Base-by-base conservation (phyloP, 1,139 yeast genomes). In the Blastobotrys petasosporus region DNA sequence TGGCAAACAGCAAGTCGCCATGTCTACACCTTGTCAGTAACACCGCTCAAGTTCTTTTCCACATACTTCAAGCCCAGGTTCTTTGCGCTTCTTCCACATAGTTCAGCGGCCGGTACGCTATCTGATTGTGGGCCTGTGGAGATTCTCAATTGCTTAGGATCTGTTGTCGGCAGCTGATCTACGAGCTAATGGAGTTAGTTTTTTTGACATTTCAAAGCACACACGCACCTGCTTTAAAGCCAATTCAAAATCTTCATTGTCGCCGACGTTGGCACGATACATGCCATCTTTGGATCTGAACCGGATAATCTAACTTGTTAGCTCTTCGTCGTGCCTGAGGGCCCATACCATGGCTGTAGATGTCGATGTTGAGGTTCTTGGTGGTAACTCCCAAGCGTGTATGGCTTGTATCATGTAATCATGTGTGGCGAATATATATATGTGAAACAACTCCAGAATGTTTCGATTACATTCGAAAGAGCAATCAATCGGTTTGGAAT, bases 281-380 rank as follows among this genome's bases (percentile, higher is more conserved):
- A 81, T 82, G 11, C 97, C 97, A 57, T 85, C 85, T 56, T 78
- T 85, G 33, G 92, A 74, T 60, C 96, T 76, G 65, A 92, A 86
- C 61, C 98, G 75, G 48, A 92, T 60, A 50, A 81, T 74, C 85
- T 59, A 4, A 20, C n/a, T 20, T 20, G 23, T 12, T 12, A 12
- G n/a, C 20, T 6, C 13, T 29, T 34, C 8, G 10, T 32, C 20
- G 10, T 32, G 3, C 32, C 13, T 30, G 32, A 3, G 4, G 4
- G 25, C 25, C 25, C 25, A 4, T 20, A 20, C 25, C 25, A 20
- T 20, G 25, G 6, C 7, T 20, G 25, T 20, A 20, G 7, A 20
- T 20, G 25, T 20, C 25, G 25, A 20, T 20, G 25, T 20, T 4
- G 25, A 20, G 25, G 25, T 20, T 7, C 7, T 20, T 20, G 25